A percentile compares a stretch with the other conserved stretches of the same genome.
Evolutionary conservation across 2,329 filamentous ascomycete species (phyloP).

Genomic region (Colletotrichum tropicale): DNA sequence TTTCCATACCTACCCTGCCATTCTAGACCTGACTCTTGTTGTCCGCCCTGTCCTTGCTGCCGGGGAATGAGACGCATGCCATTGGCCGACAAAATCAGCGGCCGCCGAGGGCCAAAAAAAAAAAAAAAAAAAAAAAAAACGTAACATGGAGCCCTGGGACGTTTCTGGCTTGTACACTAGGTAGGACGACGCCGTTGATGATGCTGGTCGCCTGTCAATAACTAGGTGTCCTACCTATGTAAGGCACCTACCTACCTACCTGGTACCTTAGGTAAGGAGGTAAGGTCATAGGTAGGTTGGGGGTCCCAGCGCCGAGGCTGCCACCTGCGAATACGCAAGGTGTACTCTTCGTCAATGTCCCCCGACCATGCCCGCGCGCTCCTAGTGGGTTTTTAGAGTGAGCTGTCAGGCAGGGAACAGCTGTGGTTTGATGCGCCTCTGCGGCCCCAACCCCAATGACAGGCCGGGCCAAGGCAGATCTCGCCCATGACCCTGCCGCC

Average conservation of each 20-base stretch:
- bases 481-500: background rate
- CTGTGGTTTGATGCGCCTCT: background rate
- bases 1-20: background rate
- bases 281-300: background rate
- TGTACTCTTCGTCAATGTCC: background rate
- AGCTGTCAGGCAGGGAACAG: background rate
- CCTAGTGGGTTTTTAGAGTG: background rate
- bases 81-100: background rate
- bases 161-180: background rate
- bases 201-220: background rate
- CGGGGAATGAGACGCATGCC: background rate
- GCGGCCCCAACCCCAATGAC: background rate
- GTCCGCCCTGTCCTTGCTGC: background rate
- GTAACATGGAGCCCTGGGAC: background rate
- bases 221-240: too few relatives aligned
- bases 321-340: background rate
- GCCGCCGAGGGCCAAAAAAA: background rate
- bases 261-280: too few relatives aligned
- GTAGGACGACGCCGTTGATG: background rate
- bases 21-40: background rate
- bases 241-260: too few relatives aligned
- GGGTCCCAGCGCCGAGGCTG: background rate
- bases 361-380: background rate
- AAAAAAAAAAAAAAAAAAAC: background rate
- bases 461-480: background rate